Conservation (phyloP, 2,329 filamentous ascomycete species). For the Aspergillus sp. region DNA sequence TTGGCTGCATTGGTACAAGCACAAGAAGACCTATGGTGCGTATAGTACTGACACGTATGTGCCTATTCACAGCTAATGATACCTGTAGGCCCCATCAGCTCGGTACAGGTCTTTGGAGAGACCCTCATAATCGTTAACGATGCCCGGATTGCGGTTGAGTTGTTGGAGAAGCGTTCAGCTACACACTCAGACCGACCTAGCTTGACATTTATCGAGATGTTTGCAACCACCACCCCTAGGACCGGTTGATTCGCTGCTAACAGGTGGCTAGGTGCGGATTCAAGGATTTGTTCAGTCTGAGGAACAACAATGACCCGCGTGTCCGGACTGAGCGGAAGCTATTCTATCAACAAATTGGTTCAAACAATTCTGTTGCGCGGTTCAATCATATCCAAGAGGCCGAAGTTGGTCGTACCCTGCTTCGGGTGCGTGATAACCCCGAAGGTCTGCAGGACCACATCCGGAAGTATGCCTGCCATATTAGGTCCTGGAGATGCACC, state of each 20-base stretch:
- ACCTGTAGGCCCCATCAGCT: constrained; percentile 39
- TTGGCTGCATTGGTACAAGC: constrained; percentile 48
- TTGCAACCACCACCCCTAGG: constrained; percentile 5
- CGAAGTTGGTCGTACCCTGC: constrained; percentile 49
- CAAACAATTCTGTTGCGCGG: constrained; percentile 40
- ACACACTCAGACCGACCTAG: constrained; percentile 35
- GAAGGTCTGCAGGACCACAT: constrained; percentile 46
- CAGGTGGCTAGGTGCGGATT: constrained; percentile 38
- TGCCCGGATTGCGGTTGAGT: constrained; percentile 31
- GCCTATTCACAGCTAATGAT: not conserved
- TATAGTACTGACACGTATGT: not conserved
- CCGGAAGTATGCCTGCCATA: constrained; percentile 38
- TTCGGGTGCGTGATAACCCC: constrained; percentile 45
- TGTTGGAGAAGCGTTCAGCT: constrained; percentile 38
- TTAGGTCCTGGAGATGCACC: not conserved
- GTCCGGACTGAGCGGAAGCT: constrained; percentile 50
- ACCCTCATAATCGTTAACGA: constrained; percentile 43
- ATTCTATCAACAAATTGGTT: constrained; percentile 49
- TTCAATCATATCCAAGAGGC: constrained; percentile 49
- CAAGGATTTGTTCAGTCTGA: constrained; percentile 39
- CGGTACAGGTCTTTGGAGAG: constrained; percentile 40
- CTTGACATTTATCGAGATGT: constrained; percentile 44
- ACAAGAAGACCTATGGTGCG: constrained; percentile 46
- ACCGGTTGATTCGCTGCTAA: not conserved
- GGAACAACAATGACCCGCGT: constrained; percentile 37